Evolutionary conservation across 2,329 filamentous ascomycete genomes (phyloP), one percentile per base, ranked within the genome.

Genomic region (Didymella arachidicola): DNA sequence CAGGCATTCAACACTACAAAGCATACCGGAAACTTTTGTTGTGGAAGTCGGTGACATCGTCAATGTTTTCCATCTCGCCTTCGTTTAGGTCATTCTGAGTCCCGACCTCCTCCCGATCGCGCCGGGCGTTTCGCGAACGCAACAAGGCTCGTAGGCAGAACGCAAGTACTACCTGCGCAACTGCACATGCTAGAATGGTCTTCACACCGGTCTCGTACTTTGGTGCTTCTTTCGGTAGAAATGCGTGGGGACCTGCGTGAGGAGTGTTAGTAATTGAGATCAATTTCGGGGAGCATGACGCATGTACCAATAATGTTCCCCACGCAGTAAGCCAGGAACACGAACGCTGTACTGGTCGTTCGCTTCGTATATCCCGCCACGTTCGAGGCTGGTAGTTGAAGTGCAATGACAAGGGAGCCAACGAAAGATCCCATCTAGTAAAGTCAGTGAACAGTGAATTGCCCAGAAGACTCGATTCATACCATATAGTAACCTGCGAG

Each of bases 201-300:
- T 80, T 84, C 50, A 81, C 84, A 1, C 84, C 84, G 0, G 83
- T 85, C 29, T 75, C 72, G 29, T 86, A 86, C 0, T 78, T 66
- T 0, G 82, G 82, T 0, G 80, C 74, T 61, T 84, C 82, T 0
- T 65, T 50, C 0, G 73, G 75, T 2, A 83, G 59, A 63, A 83
- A 83, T 0, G 81, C 80, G 44, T 82, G 79, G 2, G 79, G 80
- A 22, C 46, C 46, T 49, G 7, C 3, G 29, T 5, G 1, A 14
- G 19, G 7, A 22, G 10, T 5, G 12, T 49, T 5, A 45, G 26
- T n/a, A 19, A 6, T 19, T 30, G 16, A 4, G 2, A 12, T 4
- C 1, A 29, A 10, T 7, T 11, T 11, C n/a, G 7, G 6, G n/a
- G 26, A 12, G 1, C 3, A 11, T n/a, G 18, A 4, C 18, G 2